phyloP scores from a whole-genome alignment of 345 rosid genomes.

The Litchi chinensis region DNA sequence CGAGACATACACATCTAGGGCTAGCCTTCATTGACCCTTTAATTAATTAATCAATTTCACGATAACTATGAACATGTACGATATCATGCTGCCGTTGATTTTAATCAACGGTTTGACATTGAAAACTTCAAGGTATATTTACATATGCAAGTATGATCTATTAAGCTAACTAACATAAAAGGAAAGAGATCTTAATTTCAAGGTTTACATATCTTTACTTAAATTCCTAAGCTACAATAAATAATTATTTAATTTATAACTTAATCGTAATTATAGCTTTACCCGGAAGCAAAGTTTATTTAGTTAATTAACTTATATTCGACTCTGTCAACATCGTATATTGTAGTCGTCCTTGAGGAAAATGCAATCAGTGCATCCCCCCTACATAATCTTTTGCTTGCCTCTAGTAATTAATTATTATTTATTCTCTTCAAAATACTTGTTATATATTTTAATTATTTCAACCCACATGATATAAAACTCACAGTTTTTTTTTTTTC shows the following conservation, averaged over 20 bases:
- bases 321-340: neutral
- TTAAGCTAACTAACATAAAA: neutral
- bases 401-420: neutral
- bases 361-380: slow-evolving; percentile 15
- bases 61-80: neutral
- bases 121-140: neutral
- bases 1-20: neutral
- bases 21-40: neutral
- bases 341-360: slow-evolving; percentile 4
- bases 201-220: too few relatives aligned
- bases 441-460: neutral
- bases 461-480: neutral
- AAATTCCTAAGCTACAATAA: neutral
- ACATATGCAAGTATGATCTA: too few relatives aligned
- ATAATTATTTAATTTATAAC: neutral
- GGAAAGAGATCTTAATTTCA: neutral
- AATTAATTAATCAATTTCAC: too few relatives aligned
- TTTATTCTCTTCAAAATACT: neutral
- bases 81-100: neutral
- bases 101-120: neutral
- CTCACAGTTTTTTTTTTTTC: neutral
- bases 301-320: neutral
- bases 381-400: neutral
- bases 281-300: neutral
- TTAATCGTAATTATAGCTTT: neutral